These are phyloP conservation scores for Candida mattraensis DNA, from an alignment of 805 yeast genomes.

Conservation along the genomic window DNA sequence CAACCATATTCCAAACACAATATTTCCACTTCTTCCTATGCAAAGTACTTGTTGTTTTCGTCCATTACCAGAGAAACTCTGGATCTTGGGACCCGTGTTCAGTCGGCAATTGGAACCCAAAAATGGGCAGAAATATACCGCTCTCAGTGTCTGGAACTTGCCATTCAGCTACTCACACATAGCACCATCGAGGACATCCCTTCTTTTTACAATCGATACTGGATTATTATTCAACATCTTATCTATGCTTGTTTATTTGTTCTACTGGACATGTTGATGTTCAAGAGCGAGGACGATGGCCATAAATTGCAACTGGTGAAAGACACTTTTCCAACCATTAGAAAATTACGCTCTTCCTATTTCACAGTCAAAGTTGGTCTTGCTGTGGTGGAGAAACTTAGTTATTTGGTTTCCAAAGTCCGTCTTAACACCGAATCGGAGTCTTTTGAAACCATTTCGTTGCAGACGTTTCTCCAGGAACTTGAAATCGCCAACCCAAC, in stretches of 20 bases:
- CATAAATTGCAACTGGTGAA: slow-evolving; percentile 17
- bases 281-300: slow-evolving; percentile 23
- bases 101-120: slow-evolving; percentile 20
- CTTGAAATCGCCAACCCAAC: slow-evolving; percentile 19
- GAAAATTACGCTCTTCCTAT: slow-evolving; percentile 19
- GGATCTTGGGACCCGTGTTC: slow-evolving; percentile 24
- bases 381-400: slow-evolving; percentile 27
- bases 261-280: slow-evolving; percentile 27
- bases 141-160: slow-evolving; percentile 19
- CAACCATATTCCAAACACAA: slow-evolving; percentile 1
- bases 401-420: slow-evolving; percentile 22
- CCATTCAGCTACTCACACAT: slow-evolving; percentile 20
- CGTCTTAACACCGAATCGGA: slow-evolving; percentile 13
- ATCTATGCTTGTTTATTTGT: slow-evolving; percentile 28
- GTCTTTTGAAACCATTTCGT: slow-evolving; percentile 21
- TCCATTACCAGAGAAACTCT: slow-evolving; percentile 26
- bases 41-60: slow-evolving; percentile 24
- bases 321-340: slow-evolving; percentile 21
- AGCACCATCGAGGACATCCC: slow-evolving; percentile 20
- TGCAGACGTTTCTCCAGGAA: slow-evolving; percentile 19
- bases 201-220: slow-evolving; percentile 23
- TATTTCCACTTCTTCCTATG: slow-evolving; percentile 18
- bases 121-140: slow-evolving; percentile 23
- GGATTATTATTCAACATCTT: slow-evolving; percentile 30
- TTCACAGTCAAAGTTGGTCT: slow-evolving; percentile 28